Conservation (phyloP, 176 grass and related monocot species). For the Alloteropsis semialata region DNA sequence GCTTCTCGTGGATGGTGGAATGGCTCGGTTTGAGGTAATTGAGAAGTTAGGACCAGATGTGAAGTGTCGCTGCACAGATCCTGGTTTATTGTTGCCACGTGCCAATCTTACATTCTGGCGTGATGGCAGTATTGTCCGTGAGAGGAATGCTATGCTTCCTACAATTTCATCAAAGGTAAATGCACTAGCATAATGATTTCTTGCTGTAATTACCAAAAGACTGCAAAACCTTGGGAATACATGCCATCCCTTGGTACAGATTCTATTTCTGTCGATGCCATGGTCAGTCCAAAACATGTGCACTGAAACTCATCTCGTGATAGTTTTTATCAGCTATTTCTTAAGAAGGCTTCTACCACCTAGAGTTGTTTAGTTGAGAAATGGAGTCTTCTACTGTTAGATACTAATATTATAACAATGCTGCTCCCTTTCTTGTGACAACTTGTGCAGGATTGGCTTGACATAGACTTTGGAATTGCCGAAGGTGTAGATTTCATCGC, state of each 20-base stretch:
- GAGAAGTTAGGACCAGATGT: slow-evolving; percentile 94
- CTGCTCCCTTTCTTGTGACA: slow-evolving; percentile 16
- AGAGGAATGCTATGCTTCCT: slow-evolving; percentile 92
- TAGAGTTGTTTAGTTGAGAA: not conserved
- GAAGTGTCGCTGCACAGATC: slow-evolving; percentile 89
- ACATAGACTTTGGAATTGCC: slow-evolving; percentile 95
- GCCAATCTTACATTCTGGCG: slow-evolving; percentile 97
- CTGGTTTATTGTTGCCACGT: slow-evolving; percentile 85
- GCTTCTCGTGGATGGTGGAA: slow-evolving; percentile 95
- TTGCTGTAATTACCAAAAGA: slow-evolving; percentile 6
- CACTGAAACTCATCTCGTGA: not conserved
- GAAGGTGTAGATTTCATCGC: slow-evolving; percentile 98
- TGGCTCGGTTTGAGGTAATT: slow-evolving; percentile 94
- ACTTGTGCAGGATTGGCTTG: slow-evolving; percentile 93
- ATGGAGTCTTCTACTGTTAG: not conserved
- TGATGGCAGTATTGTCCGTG: slow-evolving; percentile 81
- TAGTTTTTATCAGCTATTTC: slow-evolving; percentile 11
- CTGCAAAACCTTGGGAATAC: not conserved
- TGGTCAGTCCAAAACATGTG: not conserved
- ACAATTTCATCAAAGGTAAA: no score
- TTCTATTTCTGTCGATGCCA: not conserved
- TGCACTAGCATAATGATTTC: slow-evolving; percentile 4
- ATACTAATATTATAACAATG: slow-evolving; percentile 3
- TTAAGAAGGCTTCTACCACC: not conserved
- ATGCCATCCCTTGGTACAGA: not conserved